Conservation (phyloP, 2,329 filamentous ascomycete genomes). For the Apiospora arundinis region DNA sequence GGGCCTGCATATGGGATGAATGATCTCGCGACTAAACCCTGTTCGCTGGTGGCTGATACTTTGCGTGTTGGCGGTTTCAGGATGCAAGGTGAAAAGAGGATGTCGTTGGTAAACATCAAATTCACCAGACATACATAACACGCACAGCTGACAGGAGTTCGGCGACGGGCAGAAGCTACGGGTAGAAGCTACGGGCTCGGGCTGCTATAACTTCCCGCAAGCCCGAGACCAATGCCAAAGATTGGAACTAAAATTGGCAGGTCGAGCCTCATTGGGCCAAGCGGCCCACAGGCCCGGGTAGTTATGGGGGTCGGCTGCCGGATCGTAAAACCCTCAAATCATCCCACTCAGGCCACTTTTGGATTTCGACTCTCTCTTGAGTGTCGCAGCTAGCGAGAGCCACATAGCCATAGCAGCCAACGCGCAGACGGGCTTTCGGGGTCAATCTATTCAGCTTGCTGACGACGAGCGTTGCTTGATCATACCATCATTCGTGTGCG, state of each 20-base stretch:
- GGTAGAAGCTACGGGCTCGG: conserved; percentile 5
- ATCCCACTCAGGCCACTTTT: not conserved
- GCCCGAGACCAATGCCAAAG: not conserved
- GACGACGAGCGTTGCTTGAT: not conserved
- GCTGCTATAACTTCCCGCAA: not conserved
- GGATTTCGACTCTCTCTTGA: not conserved
- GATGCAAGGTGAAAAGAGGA: not conserved
- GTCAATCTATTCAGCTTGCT: not conserved
- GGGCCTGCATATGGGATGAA: not conserved
- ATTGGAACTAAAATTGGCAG: not conserved
- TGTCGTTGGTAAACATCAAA: no score
- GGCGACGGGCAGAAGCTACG: no score
- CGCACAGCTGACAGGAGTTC: not conserved
- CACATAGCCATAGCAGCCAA: not conserved
- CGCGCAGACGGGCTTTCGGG: not conserved
- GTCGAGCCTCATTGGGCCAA: not conserved
- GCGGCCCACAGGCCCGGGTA: conserved; percentile 7
- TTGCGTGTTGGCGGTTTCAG: not conserved
- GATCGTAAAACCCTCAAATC: conserved; percentile 3
- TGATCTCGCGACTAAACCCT: not conserved
- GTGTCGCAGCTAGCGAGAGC: not conserved
- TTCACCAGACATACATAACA: not conserved
- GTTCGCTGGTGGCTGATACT: not conserved
- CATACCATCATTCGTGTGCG: not conserved
- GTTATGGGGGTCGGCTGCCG: not conserved